Evolutionary conservation across 2,329 filamentous ascomycete genomes (phyloP), one percentile per base, ranked within the genome.

Genomic region (Penicillium sp.): DNA sequence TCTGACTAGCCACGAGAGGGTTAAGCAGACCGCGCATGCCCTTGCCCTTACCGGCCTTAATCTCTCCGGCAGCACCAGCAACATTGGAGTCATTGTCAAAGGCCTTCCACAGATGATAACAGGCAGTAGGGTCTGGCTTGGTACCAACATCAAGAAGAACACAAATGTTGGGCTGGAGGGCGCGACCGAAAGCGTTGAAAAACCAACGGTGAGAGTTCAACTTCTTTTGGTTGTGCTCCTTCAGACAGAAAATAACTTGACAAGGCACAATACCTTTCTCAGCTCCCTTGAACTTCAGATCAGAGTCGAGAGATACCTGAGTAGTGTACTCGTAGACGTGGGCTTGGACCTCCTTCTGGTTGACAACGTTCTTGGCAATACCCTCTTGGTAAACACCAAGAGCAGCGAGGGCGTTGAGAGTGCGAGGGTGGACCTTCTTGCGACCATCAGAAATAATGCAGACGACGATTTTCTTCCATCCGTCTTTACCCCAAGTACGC

Each of bases 271-370:
- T 99, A 31, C 96, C 95, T 80, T 99, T 99, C 77, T 99, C 96
- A 1, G 95, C 95, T 33, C 96, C 95, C 80, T 99, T 99, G 82
- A 99, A 99, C 75, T 97, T 97, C 62, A 99, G 84, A 65, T 97
- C 93, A 0, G 93, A 85, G 73, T 99, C 95, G 10, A 99, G 84
- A 0, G 93, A 98, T 11, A 99, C 95, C 70, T 99, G 96, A 0
- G 95, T 98, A 0, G 95, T 99, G 77, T 99, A 99, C 74, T 99
- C 95, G 79, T 99, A 99, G 14, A 99, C 91, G 77, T 99, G 95
- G 0, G 93, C 93, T 63, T 93, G 93, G 47, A 99, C 95, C 60
- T 96, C 91, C 66, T 91, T 90, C 70, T 95, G 89, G 77, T 99
- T 99, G 81, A 99, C 95, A 72, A 90, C 87, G 75, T 99, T 99